These are phyloP conservation scores for Ascoidea tarda DNA, from an alignment of 805 yeast species.

Conservation along the genomic window DNA sequence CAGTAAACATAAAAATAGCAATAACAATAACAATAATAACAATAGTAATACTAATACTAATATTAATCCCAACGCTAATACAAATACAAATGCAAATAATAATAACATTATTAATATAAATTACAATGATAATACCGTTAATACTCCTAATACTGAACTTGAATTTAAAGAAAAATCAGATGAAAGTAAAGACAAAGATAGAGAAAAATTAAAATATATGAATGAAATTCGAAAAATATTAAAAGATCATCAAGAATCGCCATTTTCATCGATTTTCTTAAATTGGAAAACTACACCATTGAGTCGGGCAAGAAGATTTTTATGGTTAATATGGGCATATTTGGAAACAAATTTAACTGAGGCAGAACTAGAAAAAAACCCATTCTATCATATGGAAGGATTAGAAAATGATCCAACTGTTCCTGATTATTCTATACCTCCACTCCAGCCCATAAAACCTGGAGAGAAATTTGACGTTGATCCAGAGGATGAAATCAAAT, in stretches of 20 bases:
- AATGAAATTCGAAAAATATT: constrained; percentile 3
- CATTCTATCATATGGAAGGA: constrained; percentile 30
- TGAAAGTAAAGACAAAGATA: constrained; percentile 2
- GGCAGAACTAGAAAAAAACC: constrained; percentile 36
- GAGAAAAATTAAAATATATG: constrained; percentile 5
- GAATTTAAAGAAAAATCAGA: constrained; percentile 4
- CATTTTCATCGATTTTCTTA: constrained; percentile 65
- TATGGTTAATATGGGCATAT: constrained; percentile 77
- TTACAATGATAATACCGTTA: background rate
- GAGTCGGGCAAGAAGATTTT: constrained; percentile 55
- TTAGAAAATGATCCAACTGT: constrained; percentile 16
- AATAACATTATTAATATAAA: constrained; percentile 1
- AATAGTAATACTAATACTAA: too few relatives aligned
- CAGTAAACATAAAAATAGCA: too few relatives aligned
- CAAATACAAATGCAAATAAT: constrained; percentile 1
- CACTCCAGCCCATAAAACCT: constrained; percentile 14
- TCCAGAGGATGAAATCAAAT: constrained; percentile 25
- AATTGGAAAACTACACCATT: constrained; percentile 43
- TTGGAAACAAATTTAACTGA: constrained; percentile 55
- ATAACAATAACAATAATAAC: too few relatives aligned
- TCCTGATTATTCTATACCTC: constrained; percentile 19
- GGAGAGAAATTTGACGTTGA: constrained; percentile 24
- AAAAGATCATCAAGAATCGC: constrained; percentile 21
- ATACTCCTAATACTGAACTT: constrained; percentile 7
- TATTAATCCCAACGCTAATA: too few relatives aligned